These are phyloP conservation scores for Serendipita indica DNA, from an alignment of 768 basidiomycete species.

Conservation along the genomic window DNA sequence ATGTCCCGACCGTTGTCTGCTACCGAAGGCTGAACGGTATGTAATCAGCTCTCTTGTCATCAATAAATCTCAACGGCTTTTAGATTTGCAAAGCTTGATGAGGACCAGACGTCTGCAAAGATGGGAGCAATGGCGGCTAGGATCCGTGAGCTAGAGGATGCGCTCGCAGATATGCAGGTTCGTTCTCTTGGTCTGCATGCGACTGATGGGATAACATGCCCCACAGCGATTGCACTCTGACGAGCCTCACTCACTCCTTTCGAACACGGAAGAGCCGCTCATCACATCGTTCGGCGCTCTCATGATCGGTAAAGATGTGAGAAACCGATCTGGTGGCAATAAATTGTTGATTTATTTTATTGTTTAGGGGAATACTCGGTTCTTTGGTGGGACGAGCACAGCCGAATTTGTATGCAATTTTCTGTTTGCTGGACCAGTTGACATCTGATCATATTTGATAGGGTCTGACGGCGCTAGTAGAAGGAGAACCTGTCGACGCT, in stretches of 20 bases:
- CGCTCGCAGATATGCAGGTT: neutral
- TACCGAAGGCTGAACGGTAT: neutral
- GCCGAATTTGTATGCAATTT: neutral
- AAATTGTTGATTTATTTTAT: too few species aligned
- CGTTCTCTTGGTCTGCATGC: too few species aligned
- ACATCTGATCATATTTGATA: neutral
- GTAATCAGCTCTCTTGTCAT: neutral
- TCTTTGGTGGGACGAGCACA: neutral
- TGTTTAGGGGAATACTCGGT: neutral
- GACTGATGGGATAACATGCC: too few species aligned
- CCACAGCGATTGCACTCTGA: too few species aligned
- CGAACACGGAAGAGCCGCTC: neutral
- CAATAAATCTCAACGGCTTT: neutral
- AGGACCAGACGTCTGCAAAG: neutral
- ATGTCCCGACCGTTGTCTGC: neutral
- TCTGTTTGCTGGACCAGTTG: neutral
- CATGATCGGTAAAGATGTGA: neutral
- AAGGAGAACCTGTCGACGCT: neutral
- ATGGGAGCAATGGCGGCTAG: neutral
- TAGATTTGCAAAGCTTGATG: neutral
- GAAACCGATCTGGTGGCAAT: neutral
- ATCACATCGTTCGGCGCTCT: neutral
- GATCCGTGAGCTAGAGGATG: neutral
- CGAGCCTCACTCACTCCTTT: neutral
- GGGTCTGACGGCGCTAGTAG: neutral